Percentiles rank a stretch among this genome's conserved stretches.
These are phyloP conservation scores for Conticribra guillardii DNA, from an alignment of 108 stramenopile species.

Conservation along the genomic window DNA sequence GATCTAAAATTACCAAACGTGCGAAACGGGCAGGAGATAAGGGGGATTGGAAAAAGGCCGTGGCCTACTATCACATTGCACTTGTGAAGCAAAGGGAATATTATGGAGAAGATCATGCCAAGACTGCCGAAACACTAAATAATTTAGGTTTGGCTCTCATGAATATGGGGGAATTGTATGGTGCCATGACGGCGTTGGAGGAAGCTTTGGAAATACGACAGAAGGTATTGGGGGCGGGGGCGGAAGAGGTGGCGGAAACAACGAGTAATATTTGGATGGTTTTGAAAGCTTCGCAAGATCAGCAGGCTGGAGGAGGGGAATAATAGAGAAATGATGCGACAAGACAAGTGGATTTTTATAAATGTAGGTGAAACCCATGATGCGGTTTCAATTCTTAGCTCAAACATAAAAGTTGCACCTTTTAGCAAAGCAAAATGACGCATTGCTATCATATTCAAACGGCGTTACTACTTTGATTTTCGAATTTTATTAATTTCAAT, in stretches of 20 bases:
- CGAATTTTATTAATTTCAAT: too few relatives aligned
- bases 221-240: constrained; percentile 6
- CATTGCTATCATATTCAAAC: too few relatives aligned
- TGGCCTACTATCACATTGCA: constrained; percentile 20
- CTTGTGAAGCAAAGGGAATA: constrained; percentile 21
- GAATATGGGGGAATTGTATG: constrained; percentile 6
- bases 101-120: constrained; percentile 17
- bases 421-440: too few relatives aligned
- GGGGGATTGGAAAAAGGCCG: constrained; percentile 14
- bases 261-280: constrained; percentile 11
- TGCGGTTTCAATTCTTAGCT: too few relatives aligned
- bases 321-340: too few relatives aligned
- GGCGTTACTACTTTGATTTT: too few relatives aligned
- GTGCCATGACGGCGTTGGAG: constrained; percentile 11
- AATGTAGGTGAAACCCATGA: too few relatives aligned
- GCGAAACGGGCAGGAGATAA: constrained; percentile 1
- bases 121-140: constrained; percentile 19
- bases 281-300: constrained; percentile 3
- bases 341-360: too few relatives aligned
- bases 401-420: too few relatives aligned
- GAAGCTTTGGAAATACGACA: constrained; percentile 18
- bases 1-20: not conserved
- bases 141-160: constrained; percentile 16
- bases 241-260: constrained; percentile 10
- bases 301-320: not conserved